A percentile compares a stretch with the other conserved stretches of the same genome.
Evolutionary conservation across 164 flowering plant genomes (phyloP).

Genomic region (Vitis rotundifolia): DNA sequence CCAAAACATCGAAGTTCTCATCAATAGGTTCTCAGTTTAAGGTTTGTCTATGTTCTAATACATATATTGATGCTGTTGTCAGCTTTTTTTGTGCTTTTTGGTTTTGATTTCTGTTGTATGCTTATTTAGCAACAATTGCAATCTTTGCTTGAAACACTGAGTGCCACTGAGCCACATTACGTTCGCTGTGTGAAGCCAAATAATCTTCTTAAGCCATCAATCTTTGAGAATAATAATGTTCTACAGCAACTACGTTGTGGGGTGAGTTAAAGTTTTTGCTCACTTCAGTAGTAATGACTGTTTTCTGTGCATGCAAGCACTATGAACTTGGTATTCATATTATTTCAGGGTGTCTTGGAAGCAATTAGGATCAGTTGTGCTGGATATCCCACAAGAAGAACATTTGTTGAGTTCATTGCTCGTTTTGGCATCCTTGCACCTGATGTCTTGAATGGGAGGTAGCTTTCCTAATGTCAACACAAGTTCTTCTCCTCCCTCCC

Average conservation of each 20-base stretch:
- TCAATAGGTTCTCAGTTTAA: conserved; percentile 59
- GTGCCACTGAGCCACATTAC: conserved; percentile 61
- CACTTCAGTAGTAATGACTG: conserved; percentile 4
- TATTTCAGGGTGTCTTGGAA: conserved; percentile 58
- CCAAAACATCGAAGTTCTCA: conserved; percentile 60
- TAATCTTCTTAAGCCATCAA: conserved; percentile 52
- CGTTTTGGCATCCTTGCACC: conserved; percentile 55
- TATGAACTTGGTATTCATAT: not conserved
- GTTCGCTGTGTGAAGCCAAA: conserved; percentile 66
- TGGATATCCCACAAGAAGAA: conserved; percentile 57
- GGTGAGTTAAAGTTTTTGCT: conserved; percentile 30
- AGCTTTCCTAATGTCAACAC: conserved; percentile 4
- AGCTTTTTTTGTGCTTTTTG: not conserved
- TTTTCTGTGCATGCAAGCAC: not conserved
- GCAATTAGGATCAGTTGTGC: conserved; percentile 73
- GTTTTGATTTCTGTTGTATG: not conserved
- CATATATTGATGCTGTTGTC: not conserved
- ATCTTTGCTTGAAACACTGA: conserved; percentile 54
- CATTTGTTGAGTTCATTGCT: conserved; percentile 40
- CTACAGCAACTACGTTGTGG: conserved; percentile 64
- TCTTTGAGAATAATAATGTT: conserved; percentile 51
- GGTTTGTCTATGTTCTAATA: conserved; percentile 24
- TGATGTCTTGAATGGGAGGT: conserved; percentile 37
- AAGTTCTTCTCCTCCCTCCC: not conserved
- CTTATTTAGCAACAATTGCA: conserved; percentile 52